Evolutionary conservation across 176 grass and related monocot genomes (phyloP).

Genomic region (Hordeum marinum): DNA sequence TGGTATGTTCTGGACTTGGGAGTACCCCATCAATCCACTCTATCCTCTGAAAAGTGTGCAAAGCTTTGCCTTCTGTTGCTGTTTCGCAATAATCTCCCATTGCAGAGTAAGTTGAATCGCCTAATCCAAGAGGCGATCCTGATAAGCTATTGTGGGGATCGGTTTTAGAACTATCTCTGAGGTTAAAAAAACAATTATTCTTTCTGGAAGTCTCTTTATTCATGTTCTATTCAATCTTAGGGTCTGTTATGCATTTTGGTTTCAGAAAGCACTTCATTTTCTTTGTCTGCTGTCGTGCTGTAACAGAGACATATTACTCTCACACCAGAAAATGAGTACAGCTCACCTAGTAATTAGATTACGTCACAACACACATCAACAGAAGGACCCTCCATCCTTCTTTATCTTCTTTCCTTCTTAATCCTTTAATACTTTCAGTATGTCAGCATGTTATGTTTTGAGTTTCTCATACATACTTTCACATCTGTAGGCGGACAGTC

Average conservation of each 20-base stretch:
- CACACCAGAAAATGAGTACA: not conserved
- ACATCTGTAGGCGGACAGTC: constrained; percentile 80
- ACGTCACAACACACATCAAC: not conserved
- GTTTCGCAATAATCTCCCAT: not conserved
- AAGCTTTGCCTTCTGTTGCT: not conserved
- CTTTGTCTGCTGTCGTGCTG: not conserved
- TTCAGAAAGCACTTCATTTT: not conserved
- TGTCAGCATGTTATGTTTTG: not conserved
- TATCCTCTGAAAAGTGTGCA: not conserved
- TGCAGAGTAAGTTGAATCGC: too few relatives aligned
- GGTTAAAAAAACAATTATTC: not conserved
- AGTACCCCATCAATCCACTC: not conserved
- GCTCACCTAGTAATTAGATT: constrained; percentile 2
- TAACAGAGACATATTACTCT: not conserved
- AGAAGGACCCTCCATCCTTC: not conserved
- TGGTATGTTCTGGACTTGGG: not conserved
- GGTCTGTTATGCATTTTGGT: not conserved
- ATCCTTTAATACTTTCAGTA: not conserved
- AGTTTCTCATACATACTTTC: constrained; percentile 23
- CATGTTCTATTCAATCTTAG: not conserved
- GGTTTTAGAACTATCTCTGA: not conserved
- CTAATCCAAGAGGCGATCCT: not conserved
- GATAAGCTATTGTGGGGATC: not conserved
- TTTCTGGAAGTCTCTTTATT: not conserved
- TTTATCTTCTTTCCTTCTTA: not conserved